Percentiles rank a stretch among this genome's conserved stretches.
Evolutionary conservation across 805 yeast genomes (phyloP).

Genomic region (Wickerhamiella nectarea): DNA sequence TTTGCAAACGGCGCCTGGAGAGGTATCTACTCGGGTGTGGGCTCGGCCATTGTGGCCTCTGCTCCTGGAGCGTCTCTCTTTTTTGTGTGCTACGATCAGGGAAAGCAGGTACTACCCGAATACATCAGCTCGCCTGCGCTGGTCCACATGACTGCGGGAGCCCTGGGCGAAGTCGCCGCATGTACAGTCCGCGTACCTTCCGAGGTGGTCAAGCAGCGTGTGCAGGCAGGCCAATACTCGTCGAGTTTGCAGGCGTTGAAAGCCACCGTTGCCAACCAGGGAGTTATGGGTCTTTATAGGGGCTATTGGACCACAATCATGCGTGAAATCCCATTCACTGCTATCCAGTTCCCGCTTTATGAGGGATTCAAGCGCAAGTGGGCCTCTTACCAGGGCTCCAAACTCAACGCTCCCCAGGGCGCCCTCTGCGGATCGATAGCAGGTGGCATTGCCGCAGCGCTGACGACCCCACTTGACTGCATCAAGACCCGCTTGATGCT

Average conservation of each 20-base stretch:
- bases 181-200: conserved; percentile 93
- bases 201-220: conserved; percentile 88
- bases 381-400: conserved; percentile 33
- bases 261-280: conserved; percentile 43
- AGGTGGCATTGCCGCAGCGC: conserved; percentile 90
- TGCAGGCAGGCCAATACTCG: conserved; percentile 55
- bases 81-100: conserved; percentile 64
- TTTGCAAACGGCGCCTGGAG: conserved; percentile 83
- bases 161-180: conserved; percentile 84
- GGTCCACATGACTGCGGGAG: conserved; percentile 78
- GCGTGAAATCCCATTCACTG: conserved; percentile 93
- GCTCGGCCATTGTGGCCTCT: conserved; percentile 84
- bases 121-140: conserved; percentile 21
- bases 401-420: conserved; percentile 55
- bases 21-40: conserved; percentile 85
- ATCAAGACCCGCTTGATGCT: conserved; percentile 89
- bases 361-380: conserved; percentile 61
- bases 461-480: conserved; percentile 89
- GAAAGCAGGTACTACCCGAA: conserved; percentile 13
- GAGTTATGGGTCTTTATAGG: conserved; percentile 64
- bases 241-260: conserved; percentile 56
- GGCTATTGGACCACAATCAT: conserved; percentile 89
- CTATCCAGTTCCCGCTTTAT: conserved; percentile 89
- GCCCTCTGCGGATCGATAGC: conserved; percentile 85
- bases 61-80: conserved; percentile 78